Percentiles rank a stretch among this genome's conserved stretches.
These are phyloP conservation scores for Neurospora tetraspora DNA, from an alignment of 495 filamentous ascomycete species.

Conservation along the genomic window DNA sequence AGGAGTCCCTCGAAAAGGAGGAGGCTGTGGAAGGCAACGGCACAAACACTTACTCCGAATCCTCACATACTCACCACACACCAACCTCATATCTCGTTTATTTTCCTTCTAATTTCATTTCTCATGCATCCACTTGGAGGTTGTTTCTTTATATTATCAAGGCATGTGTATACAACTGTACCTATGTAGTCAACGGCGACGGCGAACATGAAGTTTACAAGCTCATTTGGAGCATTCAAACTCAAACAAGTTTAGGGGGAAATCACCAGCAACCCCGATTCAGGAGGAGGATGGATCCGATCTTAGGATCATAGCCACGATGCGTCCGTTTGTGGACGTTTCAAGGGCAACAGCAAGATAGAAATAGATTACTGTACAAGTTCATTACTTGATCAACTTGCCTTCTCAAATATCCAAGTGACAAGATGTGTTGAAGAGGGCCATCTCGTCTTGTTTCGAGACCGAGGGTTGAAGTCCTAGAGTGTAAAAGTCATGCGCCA, in stretches of 20 bases:
- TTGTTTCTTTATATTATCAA: neutral
- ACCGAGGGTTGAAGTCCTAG: neutral
- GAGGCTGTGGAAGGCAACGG: neutral
- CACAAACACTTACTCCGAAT: neutral
- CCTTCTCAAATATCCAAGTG: neutral
- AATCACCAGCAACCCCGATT: neutral
- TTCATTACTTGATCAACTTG: neutral
- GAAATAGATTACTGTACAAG: neutral
- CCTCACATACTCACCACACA: neutral
- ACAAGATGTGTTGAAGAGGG: neutral
- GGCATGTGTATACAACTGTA: neutral
- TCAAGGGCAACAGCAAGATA: neutral
- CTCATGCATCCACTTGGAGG: neutral
- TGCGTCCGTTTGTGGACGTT: neutral
- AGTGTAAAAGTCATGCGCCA: neutral
- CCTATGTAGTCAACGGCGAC: neutral
- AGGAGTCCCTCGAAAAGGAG: neutral
- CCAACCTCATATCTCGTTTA: neutral
- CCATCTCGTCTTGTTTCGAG: neutral
- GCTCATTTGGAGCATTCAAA: neutral
- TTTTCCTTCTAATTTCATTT: neutral
- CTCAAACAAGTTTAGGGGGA: neutral
- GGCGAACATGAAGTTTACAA: neutral
- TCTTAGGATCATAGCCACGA: neutral
- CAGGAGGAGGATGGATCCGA: neutral